Evolutionary conservation across 805 yeast genomes (phyloP).

Genomic region (Candida insectorum): DNA sequence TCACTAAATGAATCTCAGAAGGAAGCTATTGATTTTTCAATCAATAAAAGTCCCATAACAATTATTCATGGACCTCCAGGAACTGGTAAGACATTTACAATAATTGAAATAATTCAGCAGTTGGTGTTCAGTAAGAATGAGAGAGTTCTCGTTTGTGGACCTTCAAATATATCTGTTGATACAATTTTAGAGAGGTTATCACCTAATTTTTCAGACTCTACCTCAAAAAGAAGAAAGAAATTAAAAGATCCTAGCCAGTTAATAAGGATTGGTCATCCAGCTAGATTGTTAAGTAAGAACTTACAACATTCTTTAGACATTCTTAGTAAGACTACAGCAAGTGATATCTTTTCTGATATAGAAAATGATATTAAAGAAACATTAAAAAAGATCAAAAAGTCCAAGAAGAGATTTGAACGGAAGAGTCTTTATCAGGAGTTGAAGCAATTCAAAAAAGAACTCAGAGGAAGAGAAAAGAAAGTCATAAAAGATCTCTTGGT

Average conservation of each 20-base stretch:
- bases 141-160: slow-evolving; percentile 84
- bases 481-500: slow-evolving; percentile 56
- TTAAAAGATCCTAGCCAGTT: slow-evolving; percentile 31
- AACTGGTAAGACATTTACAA: slow-evolving; percentile 78
- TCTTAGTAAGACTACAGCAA: slow-evolving; percentile 48
- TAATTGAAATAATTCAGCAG: slow-evolving; percentile 79
- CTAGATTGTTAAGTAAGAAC: slow-evolving; percentile 63
- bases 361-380: slow-evolving; percentile 65
- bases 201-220: slow-evolving; percentile 19
- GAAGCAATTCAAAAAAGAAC: slow-evolving; percentile 66
- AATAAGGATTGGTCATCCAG: slow-evolving; percentile 93
- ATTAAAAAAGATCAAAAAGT: slow-evolving; percentile 54
- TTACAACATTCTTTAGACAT: slow-evolving; percentile 74
- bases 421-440: slow-evolving; percentile 66
- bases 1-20: slow-evolving; percentile 67
- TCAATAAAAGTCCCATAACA: slow-evolving; percentile 50
- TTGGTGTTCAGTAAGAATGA: slow-evolving; percentile 43
- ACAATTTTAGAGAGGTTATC: slow-evolving; percentile 78
- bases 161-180: slow-evolving; percentile 90
- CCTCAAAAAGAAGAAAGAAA: slow-evolving; percentile 14
- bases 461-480: slow-evolving; percentile 61
- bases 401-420: slow-evolving; percentile 62
- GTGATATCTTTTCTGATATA: slow-evolving; percentile 60
- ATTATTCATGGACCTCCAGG: slow-evolving; percentile 83
- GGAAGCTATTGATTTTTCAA: slow-evolving; percentile 64